Conservation (phyloP, 2,329 filamentous ascomycete genomes). For the Pseudonectria buxi region DNA sequence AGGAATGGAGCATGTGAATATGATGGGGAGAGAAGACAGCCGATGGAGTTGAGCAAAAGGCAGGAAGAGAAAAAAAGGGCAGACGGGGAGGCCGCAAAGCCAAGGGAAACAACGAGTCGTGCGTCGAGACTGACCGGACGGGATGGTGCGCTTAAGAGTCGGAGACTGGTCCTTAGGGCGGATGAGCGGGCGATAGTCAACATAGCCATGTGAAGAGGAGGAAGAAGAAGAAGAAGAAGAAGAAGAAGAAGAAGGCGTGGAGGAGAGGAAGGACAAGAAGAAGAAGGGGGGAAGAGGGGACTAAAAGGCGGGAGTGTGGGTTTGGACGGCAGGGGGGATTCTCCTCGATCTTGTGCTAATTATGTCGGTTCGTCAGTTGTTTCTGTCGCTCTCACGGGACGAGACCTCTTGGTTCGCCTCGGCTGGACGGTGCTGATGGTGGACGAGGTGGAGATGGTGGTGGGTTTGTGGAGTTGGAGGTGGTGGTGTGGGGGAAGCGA, state of each 20-base stretch:
- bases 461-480: too few relatives aligned
- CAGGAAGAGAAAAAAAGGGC: conserved; percentile 3
- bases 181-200: conserved; percentile 28
- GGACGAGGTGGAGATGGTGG: too few relatives aligned
- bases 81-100: not conserved
- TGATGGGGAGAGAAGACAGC: not conserved
- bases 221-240: conserved; percentile 3
- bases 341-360: too few relatives aligned
- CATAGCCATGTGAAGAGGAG: conserved; percentile 23
- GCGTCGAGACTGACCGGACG: conserved; percentile 15
- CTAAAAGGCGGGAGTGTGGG: too few relatives aligned
- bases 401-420: too few relatives aligned
- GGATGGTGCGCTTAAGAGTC: conserved; percentile 21
- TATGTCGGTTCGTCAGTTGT: too few relatives aligned
- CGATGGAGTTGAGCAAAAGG: not conserved
- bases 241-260: conserved; percentile 2
- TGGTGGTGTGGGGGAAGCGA: too few relatives aligned
- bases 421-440: too few relatives aligned
- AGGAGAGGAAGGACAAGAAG: conserved; percentile 4
- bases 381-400: too few relatives aligned
- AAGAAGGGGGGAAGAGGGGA: conserved; percentile 2
- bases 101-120: not conserved
- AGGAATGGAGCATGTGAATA: conserved; percentile 2
- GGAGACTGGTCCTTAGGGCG: conserved; percentile 28
- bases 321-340: too few relatives aligned